Evolutionary conservation across 2,329 filamentous ascomycete species (phyloP), one percentile per base, ranked within the genome.

Genomic region (Aspergillus latus): DNA sequence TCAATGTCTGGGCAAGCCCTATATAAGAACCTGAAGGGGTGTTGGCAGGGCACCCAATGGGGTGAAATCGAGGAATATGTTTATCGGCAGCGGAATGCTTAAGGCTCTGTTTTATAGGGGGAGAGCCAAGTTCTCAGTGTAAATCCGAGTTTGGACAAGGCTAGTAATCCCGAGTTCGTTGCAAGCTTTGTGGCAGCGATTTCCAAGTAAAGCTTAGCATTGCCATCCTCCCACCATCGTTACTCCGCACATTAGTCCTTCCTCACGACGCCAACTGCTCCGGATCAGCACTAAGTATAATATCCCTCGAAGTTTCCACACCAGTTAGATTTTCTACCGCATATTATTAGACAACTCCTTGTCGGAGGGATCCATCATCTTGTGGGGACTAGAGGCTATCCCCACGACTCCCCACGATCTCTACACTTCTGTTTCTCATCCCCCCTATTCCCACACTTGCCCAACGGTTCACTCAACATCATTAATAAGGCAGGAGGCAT

Each of bases 321-420:
- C 3, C 21, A 21, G 21, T 21, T 21, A 21, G 21, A 21, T 21
- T 21, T 21, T 21, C 21, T 21, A 21, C 21, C 21, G 21, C 21
- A 21, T 21, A 21, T 21, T 21, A 21, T n/a, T 39, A 13, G 15
- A 21, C 28, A 4, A 4, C 13, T 5, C 6, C 29, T 30, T 36
- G 45, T 16, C 45, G 21, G 29, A 7, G 9, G 44, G 9, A 47
- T 36, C 16, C 29, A 34, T 11, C 6, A 11, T 21, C 32, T 21
- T 49, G 46, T 49, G 46, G 46, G 46, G 46, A 39, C 29, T 10
- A 13, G 4, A n/a, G 9, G 10, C n/a, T 8, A 34, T 52, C 49
- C 40, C 49, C 49, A 52, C 49, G 49, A 49, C 39, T 52, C 40
- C 49, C 49, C 49, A 52, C 49, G 40, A 52, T 52, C 30, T 15